Percentiles rank a stretch among this genome's conserved stretches.
These are phyloP conservation scores for Colletotrichum truncatum DNA, from an alignment of 2,329 filamentous ascomycete genomes.

Conservation along the genomic window DNA sequence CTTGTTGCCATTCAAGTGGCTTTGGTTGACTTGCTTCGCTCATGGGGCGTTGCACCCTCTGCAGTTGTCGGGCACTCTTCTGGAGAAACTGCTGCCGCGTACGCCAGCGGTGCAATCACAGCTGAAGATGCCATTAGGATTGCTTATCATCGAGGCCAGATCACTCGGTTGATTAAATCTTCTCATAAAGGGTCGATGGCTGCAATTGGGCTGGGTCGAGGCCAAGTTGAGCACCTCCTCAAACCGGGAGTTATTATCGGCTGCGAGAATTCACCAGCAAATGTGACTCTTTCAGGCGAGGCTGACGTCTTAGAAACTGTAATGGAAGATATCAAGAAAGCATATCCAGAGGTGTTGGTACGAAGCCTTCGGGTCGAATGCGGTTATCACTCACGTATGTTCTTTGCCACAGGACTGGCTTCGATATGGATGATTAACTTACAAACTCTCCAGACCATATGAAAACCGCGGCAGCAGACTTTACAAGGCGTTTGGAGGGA, in stretches of 20 bases:
- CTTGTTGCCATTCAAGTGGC: constrained; percentile 60
- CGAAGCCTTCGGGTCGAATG: constrained; percentile 58
- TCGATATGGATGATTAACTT: too few relatives aligned
- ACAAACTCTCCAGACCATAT: constrained; percentile 18
- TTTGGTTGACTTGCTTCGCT: constrained; percentile 46
- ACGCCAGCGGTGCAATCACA: constrained; percentile 41
- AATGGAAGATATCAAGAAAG: constrained; percentile 24
- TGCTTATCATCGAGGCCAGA: constrained; percentile 47
- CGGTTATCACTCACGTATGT: constrained; percentile 59
- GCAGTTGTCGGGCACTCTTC: constrained; percentile 48
- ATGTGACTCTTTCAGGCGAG: constrained; percentile 55
- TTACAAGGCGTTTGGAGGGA: constrained; percentile 13
- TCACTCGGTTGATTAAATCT: constrained; percentile 16
- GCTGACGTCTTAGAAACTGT: constrained; percentile 36
- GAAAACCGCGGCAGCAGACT: constrained; percentile 1
- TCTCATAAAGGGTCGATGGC: constrained; percentile 58
- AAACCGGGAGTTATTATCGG: constrained; percentile 44
- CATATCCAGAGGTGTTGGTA: constrained; percentile 52
- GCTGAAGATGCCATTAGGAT: constrained; percentile 41
- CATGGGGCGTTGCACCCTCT: constrained; percentile 38
- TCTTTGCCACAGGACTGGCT: background rate
- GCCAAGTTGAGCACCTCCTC: constrained; percentile 30
- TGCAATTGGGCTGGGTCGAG: constrained; percentile 58
- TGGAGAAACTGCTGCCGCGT: constrained; percentile 52
- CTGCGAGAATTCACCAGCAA: constrained; percentile 62